A percentile compares a stretch with the other conserved stretches of the same genome.
phyloP scores from a whole-genome alignment of 2,329 filamentous ascomycete genomes.

The Pseudonectria buxi region DNA sequence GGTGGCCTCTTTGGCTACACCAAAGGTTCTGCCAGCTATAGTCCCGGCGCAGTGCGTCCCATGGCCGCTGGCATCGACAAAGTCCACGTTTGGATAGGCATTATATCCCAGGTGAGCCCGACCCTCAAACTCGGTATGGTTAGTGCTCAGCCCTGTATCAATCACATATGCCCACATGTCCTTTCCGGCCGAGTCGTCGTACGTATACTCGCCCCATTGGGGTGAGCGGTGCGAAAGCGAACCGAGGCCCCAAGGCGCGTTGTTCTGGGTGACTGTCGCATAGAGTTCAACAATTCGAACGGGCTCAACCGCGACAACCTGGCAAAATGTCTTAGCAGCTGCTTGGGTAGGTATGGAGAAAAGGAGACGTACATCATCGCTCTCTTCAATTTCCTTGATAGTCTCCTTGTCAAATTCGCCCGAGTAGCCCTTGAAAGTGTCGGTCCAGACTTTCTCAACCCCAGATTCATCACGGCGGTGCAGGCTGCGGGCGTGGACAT shows the following conservation, averaged over 20 bases:
- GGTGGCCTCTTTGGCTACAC: constrained; percentile 37
- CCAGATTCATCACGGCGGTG: constrained; percentile 27
- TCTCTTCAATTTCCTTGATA: constrained; percentile 32
- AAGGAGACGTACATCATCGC: constrained; percentile 29
- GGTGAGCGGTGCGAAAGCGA: constrained; percentile 35
- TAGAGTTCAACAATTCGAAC: constrained; percentile 23
- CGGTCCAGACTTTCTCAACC: constrained; percentile 26
- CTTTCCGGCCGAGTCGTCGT: constrained; percentile 34
- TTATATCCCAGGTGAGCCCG: constrained; percentile 34
- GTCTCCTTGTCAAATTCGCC: constrained; percentile 36
- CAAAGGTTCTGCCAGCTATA: constrained; percentile 37
- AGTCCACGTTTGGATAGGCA: constrained; percentile 25
- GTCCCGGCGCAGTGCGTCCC: constrained; percentile 43
- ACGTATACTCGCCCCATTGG: constrained; percentile 31
- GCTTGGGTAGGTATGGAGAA: neutral
- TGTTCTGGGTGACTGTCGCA: constrained; percentile 27
- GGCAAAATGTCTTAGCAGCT: neutral
- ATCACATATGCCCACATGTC: constrained; percentile 45
- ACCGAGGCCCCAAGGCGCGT: constrained; percentile 38
- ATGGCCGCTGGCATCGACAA: constrained; percentile 34
- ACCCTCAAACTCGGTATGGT: constrained; percentile 39
- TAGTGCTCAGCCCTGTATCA: constrained; percentile 45
- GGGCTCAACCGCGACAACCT: constrained; percentile 29
- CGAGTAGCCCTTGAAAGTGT: constrained; percentile 34
- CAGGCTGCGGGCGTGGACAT: constrained; percentile 26